phyloP scores from a whole-genome alignment of 164 flowering plant species.

The Macadamia tetraphylla region DNA sequence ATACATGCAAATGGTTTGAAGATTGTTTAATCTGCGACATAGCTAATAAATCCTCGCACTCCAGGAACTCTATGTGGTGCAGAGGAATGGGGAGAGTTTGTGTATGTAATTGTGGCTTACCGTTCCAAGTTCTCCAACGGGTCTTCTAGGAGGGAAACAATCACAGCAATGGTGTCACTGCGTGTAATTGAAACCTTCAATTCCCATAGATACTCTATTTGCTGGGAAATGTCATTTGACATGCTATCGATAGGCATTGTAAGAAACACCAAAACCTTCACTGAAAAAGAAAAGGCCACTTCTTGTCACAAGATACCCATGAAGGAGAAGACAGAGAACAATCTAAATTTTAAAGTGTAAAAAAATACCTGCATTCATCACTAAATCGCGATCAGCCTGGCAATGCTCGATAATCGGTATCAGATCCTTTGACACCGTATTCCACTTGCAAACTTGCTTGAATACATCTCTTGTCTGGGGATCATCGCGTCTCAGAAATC shows the following conservation, averaged over 20 bases:
- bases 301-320: not conserved
- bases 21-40: no score
- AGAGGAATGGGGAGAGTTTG: not conserved
- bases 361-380: slow-evolving; percentile 61
- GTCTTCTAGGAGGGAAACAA: slow-evolving; percentile 66
- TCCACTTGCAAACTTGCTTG: slow-evolving; percentile 92
- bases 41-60: no score
- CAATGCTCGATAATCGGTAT: slow-evolving; percentile 72
- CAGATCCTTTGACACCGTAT: slow-evolving; percentile 62
- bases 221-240: slow-evolving; percentile 66
- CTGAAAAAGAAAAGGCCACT: slow-evolving; percentile 28
- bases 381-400: slow-evolving; percentile 61
- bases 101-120: slow-evolving; percentile 26
- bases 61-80: not conserved
- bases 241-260: slow-evolving; percentile 81
- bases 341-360: not conserved
- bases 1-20: no score
- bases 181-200: slow-evolving; percentile 56
- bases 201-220: slow-evolving; percentile 80
- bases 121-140: slow-evolving; percentile 79
- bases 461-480: slow-evolving; percentile 79
- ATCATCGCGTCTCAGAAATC: slow-evolving; percentile 87
- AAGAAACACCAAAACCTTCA: slow-evolving; percentile 87
- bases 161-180: slow-evolving; percentile 58
- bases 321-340: not conserved